phyloP scores from a whole-genome alignment of 345 rosid genomes.

The Iberis pinnata region DNA sequence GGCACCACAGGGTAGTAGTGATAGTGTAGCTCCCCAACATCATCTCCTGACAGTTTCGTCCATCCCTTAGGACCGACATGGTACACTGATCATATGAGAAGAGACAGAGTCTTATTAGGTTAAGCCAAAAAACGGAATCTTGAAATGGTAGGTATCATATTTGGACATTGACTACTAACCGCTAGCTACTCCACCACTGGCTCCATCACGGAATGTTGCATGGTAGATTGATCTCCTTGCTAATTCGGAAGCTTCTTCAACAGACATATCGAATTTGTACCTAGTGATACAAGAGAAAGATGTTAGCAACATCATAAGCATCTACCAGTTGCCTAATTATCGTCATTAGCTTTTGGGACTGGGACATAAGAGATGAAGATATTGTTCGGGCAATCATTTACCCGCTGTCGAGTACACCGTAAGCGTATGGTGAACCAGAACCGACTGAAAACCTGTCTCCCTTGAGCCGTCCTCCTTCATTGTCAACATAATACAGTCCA shows the following conservation, averaged over 20 bases:
- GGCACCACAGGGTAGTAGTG: slow-evolving; percentile 58
- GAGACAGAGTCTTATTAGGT: background rate
- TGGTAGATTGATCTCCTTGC: slow-evolving; percentile 91
- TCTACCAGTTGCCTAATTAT: background rate
- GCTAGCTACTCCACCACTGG: slow-evolving; percentile 98
- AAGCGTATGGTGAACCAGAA: slow-evolving; percentile 98
- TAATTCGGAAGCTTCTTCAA: slow-evolving; percentile 87
- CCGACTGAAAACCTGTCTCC: slow-evolving; percentile 90
- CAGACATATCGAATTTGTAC: slow-evolving; percentile 65
- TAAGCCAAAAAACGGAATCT: background rate
- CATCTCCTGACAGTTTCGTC: slow-evolving; percentile 90
- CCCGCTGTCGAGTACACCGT: slow-evolving; percentile 91
- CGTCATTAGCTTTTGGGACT: background rate
- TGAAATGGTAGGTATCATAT: background rate
- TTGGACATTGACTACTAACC: slow-evolving; percentile 26
- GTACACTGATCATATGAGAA: slow-evolving; percentile 48
- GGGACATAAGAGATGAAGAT: background rate
- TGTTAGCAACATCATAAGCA: background rate
- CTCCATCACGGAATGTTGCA: slow-evolving; percentile 93
- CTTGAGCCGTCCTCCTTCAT: slow-evolving; percentile 91
- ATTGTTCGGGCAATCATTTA: slow-evolving; percentile 17
- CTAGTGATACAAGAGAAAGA: slow-evolving; percentile 25
- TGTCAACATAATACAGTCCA: slow-evolving; percentile 90
- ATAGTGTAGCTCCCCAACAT: slow-evolving; percentile 88
- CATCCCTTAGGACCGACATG: slow-evolving; percentile 84